Base-by-base conservation (phyloP, 2,329 filamentous ascomycete genomes). In the Stemphylium vesicarium region DNA sequence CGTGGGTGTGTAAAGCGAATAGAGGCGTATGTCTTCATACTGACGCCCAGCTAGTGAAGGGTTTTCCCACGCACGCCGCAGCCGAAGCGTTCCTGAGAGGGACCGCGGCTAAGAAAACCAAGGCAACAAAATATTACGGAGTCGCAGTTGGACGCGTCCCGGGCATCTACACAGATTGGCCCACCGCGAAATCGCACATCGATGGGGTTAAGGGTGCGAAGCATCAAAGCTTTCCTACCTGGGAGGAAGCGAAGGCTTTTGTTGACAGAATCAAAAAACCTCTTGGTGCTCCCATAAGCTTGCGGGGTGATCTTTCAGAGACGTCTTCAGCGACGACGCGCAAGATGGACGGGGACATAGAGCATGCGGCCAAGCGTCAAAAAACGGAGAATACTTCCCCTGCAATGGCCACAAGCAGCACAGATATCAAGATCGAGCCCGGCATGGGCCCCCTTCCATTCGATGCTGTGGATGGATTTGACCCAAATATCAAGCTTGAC, bases 11-110 rank as follows among this genome's bases (percentile, higher is more conserved):
- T 71, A 15, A 6, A 36, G 16, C 10, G 6, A 3, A 16, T 33
- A 13, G 29, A 8, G 26, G 15, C 9, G 5, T 12, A 8, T 12
- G 4, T 22, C 12, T 22, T 15, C 7, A 26, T 15, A 29, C 49
- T 63, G 48, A 66, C 32, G 4, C 8, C 4, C 15, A 22, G 37
- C 22, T 57, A 95, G 91, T 90, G 80, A 94, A 95, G 78, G 91
- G 89, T 1, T 97, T 96, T 71, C 78, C 82, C 9, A 86, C 84
- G 0, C 79, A 83, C 54, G 83, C 87, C 59, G 92, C 96, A 56
- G 94, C 94, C n/a, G 84, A 90, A 66, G 86, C 85, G 2, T 97
- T 91, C 71, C 81, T 91, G 22, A 90, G 90, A 41, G 83, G 82
- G 62, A 82, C 83, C 8, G 74, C 74, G 7, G 72, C 71, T 3